Conservation (phyloP, 768 basidiomycete genomes). For the Agaricus sinodeliciosus region DNA sequence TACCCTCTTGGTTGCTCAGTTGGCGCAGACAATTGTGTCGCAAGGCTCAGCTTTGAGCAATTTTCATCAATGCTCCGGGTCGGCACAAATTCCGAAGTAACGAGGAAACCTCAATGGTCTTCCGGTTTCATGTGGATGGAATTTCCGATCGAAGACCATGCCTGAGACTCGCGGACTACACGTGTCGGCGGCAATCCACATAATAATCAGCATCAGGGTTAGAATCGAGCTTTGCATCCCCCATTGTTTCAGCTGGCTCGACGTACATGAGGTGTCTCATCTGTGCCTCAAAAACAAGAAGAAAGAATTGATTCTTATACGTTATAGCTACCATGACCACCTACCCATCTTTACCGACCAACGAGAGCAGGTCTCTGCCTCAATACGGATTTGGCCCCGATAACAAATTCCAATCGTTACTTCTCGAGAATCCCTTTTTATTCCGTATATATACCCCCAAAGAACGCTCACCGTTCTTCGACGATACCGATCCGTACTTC, state of each 20-base stretch:
- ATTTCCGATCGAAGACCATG: conserved; percentile 2
- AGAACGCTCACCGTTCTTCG: conserved; percentile 44
- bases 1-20: too few relatives aligned
- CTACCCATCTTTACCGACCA: conserved; percentile 17
- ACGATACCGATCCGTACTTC: conserved; percentile 57
- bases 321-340: conserved; percentile 20
- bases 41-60: too few relatives aligned
- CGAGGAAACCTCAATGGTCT: background rate
- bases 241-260: conserved; percentile 23
- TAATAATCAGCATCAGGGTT: background rate
- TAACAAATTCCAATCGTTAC: conserved; percentile 52
- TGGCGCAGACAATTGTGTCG: too few relatives aligned
- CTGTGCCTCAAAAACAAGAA: conserved; percentile 10
- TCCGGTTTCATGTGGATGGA: background rate
- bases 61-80: too few relatives aligned
- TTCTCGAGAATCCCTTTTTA: conserved; percentile 63
- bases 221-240: background rate
- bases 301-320: background rate
- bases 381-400: conserved; percentile 70
- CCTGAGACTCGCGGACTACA: conserved; percentile 15
- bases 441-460: conserved; percentile 80
- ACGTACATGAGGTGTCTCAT: conserved; percentile 25
- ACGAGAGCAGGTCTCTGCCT: conserved; percentile 37
- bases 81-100: background rate
- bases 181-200: conserved; percentile 22